Percentiles rank a stretch among this genome's conserved stretches.
Conservation (phyloP, 306 rosid genomes). For the Acacia melanoxylon region DNA sequence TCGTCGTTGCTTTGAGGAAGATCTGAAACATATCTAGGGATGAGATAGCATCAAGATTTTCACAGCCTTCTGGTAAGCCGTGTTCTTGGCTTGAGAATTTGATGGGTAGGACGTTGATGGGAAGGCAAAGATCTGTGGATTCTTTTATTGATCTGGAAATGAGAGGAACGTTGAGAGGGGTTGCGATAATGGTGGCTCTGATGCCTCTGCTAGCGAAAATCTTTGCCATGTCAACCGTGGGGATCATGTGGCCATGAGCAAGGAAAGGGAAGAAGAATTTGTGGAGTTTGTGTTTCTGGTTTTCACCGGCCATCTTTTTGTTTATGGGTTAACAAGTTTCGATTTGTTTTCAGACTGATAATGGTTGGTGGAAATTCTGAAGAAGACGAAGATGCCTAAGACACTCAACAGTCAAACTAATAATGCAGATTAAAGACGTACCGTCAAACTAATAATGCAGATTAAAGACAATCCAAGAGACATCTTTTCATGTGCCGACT, state of each 20-base stretch:
- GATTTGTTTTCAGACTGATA: not conserved
- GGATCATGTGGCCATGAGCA: conserved; percentile 3
- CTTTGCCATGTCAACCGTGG: not conserved
- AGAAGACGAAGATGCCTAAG: not conserved
- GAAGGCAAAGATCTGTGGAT: not conserved
- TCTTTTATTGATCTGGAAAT: not conserved
- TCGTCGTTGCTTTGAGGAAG: conserved; percentile 35
- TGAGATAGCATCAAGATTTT: conserved; percentile 28
- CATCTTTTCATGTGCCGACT: too few relatives aligned
- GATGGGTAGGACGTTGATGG: not conserved
- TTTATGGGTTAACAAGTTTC: not conserved
- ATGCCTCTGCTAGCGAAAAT: not conserved
- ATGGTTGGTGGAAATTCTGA: not conserved
- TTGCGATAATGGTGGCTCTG: not conserved
- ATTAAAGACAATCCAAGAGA: too few relatives aligned
- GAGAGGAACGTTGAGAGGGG: not conserved
- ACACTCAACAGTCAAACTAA: too few relatives aligned
- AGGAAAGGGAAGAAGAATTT: conserved; percentile 3
- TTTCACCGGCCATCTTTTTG: not conserved
- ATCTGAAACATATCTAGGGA: not conserved
- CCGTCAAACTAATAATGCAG: too few relatives aligned
- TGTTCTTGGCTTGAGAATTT: conserved; percentile 34
- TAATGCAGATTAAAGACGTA: not conserved
- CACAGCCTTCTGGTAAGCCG: conserved; percentile 57
- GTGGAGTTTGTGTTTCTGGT: not conserved